Conservation (phyloP, 208 protist genomes). For the Balamuthia mandrillaris region DNA sequence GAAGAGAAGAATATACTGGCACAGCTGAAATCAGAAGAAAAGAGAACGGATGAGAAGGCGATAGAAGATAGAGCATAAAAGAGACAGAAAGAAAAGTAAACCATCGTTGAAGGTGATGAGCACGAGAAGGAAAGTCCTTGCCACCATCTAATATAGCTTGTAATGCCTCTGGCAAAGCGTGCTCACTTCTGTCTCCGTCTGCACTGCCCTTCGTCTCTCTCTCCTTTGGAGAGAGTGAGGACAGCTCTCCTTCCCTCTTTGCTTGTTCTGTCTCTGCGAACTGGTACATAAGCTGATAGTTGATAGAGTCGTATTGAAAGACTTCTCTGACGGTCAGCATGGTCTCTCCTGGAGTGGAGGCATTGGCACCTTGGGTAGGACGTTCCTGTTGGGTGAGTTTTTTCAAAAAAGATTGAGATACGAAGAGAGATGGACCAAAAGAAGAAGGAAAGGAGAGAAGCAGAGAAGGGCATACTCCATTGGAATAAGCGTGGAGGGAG, state of each 20-base stretch:
- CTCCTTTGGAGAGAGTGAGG: not conserved
- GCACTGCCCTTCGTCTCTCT: not conserved
- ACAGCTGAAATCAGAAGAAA: too few relatives aligned
- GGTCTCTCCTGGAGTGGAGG: not conserved
- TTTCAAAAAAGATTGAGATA: not conserved
- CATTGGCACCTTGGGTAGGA: not conserved
- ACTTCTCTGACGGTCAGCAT: not conserved
- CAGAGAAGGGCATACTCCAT: not conserved
- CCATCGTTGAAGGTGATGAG: slow-evolving; percentile 11
- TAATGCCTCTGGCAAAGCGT: too few relatives aligned
- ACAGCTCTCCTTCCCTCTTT: not conserved
- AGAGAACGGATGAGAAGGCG: too few relatives aligned
- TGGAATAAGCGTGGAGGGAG: not conserved
- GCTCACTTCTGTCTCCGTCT: too few relatives aligned
- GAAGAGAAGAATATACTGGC: too few relatives aligned
- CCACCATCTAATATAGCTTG: not conserved
- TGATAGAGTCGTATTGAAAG: not conserved
- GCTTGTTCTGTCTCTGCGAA: not conserved
- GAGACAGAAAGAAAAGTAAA: not conserved
- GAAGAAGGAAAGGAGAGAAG: too few relatives aligned
- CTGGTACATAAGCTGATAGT: slow-evolving; percentile 2
- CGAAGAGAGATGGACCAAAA: not conserved
- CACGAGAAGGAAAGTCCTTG: not conserved
- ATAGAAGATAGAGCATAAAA: not conserved
- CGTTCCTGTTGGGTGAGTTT: not conserved